Base-by-base conservation (phyloP, 2,329 filamentous ascomycete genomes). In the Pseudocercospora musae region DNA sequence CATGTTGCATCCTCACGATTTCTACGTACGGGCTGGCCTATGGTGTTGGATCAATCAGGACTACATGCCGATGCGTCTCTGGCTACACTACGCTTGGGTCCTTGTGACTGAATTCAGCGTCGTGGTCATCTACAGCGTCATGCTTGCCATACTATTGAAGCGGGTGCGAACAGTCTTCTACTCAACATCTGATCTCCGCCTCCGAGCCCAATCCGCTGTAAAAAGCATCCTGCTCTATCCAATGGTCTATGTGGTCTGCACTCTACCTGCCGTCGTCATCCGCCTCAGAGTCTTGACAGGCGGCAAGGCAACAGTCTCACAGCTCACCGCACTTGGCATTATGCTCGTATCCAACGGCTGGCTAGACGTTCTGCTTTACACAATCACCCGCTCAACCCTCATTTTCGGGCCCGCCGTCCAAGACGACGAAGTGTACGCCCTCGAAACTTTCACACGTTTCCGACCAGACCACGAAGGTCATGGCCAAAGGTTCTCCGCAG, bases 1-100 rank as follows among this genome's bases (percentile, higher is more conserved):
- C 0, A 76, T 76, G 4, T 66, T 79, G n/a, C 75, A 81, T 66
- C 71, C 70, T 72, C 3, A 74, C 1, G 74, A 77, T 29, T 75
- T 87, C 52, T 90, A 86, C 62, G 85, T 87, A 21, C 80, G 87
- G 15, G 87, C 87, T 31, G 85, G 84, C 9, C 82, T 85, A 15
- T 90, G 87, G 85, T 89, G 86, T 72, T 89, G 86, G 87, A 82
- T 88, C 65, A 84, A 84, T 64, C 75, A 78, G 8, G 74, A 80
- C 18, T 84, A 84, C 66, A 77, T 81, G 48, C 71, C 76, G 1
- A 77, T 87, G 7, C 84, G 87, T 48, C 77, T 89, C 0, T 81
- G 81, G 67, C 79, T 86, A 0, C 86, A 89, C 69, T 89, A 89
- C 63, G 74, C 87, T 25, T 89, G 84, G 83, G 86, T 89, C 60